Conservation (phyloP, 176 grass and related monocot species). For the Oryza rufipogon region DNA sequence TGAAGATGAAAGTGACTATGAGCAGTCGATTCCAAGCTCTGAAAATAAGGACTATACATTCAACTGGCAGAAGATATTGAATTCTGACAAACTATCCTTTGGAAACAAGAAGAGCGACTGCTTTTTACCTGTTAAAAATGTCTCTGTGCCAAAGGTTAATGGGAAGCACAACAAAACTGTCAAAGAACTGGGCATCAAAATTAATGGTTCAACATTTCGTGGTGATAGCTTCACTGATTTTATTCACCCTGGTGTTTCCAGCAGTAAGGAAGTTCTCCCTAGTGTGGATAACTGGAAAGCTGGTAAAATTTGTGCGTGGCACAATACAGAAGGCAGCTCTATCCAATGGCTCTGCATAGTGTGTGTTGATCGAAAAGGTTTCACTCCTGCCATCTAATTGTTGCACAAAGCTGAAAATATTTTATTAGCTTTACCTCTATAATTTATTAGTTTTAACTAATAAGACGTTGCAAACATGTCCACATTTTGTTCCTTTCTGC, state of each 20-base stretch:
- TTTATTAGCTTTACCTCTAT: not conserved
- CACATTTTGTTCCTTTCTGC: slow-evolving; percentile 23
- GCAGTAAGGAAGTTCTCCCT: slow-evolving; percentile 62
- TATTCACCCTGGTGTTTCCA: slow-evolving; percentile 47
- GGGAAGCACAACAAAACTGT: slow-evolving; percentile 67
- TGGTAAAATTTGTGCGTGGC: slow-evolving; percentile 84
- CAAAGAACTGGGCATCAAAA: slow-evolving; percentile 61
- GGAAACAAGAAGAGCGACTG: slow-evolving; percentile 43
- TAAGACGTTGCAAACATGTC: slow-evolving; percentile 9
- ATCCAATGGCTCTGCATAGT: slow-evolving; percentile 88
- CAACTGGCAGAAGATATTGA: slow-evolving; percentile 78
- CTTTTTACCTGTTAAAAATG: slow-evolving; percentile 68
- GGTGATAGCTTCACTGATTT: slow-evolving; percentile 51
- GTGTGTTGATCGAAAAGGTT: slow-evolving; percentile 87
- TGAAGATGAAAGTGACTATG: slow-evolving; percentile 69
- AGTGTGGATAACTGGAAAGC: slow-evolving; percentile 93
- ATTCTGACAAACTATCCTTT: slow-evolving; percentile 45
- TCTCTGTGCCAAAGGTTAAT: slow-evolving; percentile 56
- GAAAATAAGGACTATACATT: slow-evolving; percentile 53
- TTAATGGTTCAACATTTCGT: slow-evolving; percentile 71
- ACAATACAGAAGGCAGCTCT: slow-evolving; percentile 71
- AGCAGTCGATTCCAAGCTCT: slow-evolving; percentile 42
- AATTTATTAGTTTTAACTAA: not conserved
- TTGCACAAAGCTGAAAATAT: slow-evolving; percentile 22
- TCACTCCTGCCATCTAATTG: slow-evolving; percentile 5